Base-by-base conservation (phyloP, 192 early-diverging fungal species). In the Coemansia guatemalensis region DNA sequence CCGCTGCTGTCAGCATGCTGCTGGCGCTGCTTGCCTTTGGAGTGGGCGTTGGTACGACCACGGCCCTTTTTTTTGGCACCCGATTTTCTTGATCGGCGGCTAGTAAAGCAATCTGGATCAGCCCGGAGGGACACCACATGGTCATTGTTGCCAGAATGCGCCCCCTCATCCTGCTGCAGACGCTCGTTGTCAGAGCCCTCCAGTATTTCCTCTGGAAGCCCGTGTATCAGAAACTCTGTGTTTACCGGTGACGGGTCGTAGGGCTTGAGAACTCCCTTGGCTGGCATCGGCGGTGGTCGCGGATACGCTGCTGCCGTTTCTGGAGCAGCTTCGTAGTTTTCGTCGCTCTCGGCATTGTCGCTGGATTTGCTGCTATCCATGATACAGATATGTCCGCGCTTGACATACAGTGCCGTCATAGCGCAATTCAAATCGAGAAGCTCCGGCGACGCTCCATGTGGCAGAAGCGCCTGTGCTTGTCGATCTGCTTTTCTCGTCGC, bases 381-480 rank as follows among this genome's bases (percentile, higher is more conserved):
- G 18, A 66, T 52, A 25, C 69, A 63, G 52, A 80, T 80, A 65
- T 74, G 78, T 11, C 78, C 78, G 48, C 69, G 69, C 48, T 71
- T 64, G 51, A 80, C 78, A 35, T 73, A 80, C 48, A 80, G 65
- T n/a, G 78, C 69, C 9, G 78, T 80, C 78, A 80, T 67, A 12
- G 68, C 56, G 50, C 70, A 80, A 17, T 66, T 58, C 0, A 65
- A 54, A 32, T 80, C 69, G 18, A 74, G 62, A 6, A 80, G 72
- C 8, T 74, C 78, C 14, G 64, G 58, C 55, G 78, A 74, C 21
- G 78, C 78, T 9, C 78, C 78, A 20, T 71, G 72, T 1, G 78
- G 78, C 65, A 80, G 68, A 68, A 80, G 27, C 5, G 72, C 65
- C 47, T 61, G 52, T 7, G 71, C 77, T 32, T 66, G 59, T 33